These are phyloP conservation scores for Talaromyces sp. DNA, from an alignment of 2,329 filamentous ascomycete species.

Conservation along the genomic window DNA sequence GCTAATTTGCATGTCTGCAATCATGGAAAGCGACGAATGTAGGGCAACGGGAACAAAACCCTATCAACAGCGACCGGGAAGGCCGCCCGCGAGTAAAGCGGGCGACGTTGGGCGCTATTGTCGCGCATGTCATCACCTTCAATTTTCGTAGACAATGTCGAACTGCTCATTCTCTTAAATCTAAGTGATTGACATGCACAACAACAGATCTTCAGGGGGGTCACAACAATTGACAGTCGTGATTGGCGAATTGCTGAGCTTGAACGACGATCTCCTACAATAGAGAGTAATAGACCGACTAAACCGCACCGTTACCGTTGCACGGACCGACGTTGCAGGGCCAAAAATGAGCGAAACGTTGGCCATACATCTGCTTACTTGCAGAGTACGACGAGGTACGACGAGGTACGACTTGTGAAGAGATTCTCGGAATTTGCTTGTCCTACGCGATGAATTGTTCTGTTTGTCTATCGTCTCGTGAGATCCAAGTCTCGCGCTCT, in stretches of 20 bases:
- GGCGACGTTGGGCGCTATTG: no score
- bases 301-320: not conserved
- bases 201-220: not conserved
- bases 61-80: no score
- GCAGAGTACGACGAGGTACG: not conserved
- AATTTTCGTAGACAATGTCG: no score
- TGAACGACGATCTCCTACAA: not conserved
- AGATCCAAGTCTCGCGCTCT: not conserved
- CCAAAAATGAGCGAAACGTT: not conserved
- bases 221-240: not conserved
- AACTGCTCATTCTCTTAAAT: not conserved
- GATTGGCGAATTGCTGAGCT: not conserved
- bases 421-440: not conserved
- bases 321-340: not conserved
- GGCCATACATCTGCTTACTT: not conserved
- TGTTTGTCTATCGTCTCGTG: not conserved
- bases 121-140: no score
- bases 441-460: not conserved
- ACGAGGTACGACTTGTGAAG: not conserved
- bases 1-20: no score
- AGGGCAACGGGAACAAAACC: no score
- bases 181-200: not conserved
- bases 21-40: no score
- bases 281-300: not conserved
- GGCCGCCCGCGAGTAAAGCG: no score